Evolutionary conservation across 805 yeast species (phyloP).

Genomic region (Suhomyces emberorum): DNA sequence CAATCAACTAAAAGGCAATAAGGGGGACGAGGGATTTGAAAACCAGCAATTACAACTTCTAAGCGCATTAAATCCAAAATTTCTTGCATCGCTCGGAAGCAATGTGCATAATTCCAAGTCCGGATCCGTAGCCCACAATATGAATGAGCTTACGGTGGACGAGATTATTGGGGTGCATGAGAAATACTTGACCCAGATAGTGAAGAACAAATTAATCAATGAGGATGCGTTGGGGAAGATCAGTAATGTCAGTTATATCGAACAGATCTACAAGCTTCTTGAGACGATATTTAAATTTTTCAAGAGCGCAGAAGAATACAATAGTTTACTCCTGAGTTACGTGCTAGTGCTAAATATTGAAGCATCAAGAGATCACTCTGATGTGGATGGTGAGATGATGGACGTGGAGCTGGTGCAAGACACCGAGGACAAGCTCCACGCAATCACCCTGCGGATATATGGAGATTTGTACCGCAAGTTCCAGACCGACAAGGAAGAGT

Average conservation of each 20-base stretch:
- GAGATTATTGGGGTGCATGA: slow-evolving; percentile 42
- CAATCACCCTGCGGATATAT: slow-evolving; percentile 40
- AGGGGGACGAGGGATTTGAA: slow-evolving; percentile 7
- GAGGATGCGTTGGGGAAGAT: slow-evolving; percentile 28
- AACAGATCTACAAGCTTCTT: slow-evolving; percentile 31
- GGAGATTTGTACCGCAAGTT: slow-evolving; percentile 40
- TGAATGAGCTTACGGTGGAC: slow-evolving; percentile 44
- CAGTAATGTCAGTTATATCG: slow-evolving; percentile 27
- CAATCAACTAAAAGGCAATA: slow-evolving; percentile 2
- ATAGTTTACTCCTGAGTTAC: slow-evolving; percentile 25
- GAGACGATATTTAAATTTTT: slow-evolving; percentile 32
- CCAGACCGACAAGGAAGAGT: slow-evolving; percentile 36
- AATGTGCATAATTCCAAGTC: background rate
- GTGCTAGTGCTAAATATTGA: slow-evolving; percentile 27
- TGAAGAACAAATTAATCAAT: slow-evolving; percentile 30
- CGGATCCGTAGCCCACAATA: slow-evolving; percentile 8
- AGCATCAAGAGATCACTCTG: slow-evolving; percentile 15
- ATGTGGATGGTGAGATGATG: slow-evolving; percentile 26
- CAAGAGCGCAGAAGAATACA: slow-evolving; percentile 34
- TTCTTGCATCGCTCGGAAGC: slow-evolving; percentile 6
- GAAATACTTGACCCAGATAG: slow-evolving; percentile 18
- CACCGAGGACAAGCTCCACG: slow-evolving; percentile 27
- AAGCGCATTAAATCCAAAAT: slow-evolving; percentile 10
- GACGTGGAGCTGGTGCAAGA: slow-evolving; percentile 15
- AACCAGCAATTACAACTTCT: slow-evolving; percentile 11